These are phyloP conservation scores for Pyrenophora graminea DNA, from an alignment of 2,329 filamentous ascomycete species.

Conservation along the genomic window DNA sequence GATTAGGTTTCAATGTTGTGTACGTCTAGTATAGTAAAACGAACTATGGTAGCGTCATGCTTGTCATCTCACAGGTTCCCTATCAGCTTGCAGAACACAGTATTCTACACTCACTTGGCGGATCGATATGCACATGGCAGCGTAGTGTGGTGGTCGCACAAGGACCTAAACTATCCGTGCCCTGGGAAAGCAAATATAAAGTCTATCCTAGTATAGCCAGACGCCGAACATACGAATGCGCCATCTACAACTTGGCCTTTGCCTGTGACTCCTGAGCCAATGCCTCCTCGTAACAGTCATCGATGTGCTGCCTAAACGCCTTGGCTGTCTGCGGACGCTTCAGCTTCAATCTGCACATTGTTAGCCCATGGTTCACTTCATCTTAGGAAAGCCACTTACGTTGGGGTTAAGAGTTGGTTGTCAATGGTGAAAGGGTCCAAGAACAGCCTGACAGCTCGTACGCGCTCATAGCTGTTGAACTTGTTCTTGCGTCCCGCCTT, in stretches of 20 bases:
- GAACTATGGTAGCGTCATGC: too few species aligned
- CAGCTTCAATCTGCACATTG: slow-evolving; percentile 63
- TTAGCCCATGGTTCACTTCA: slow-evolving; percentile 15
- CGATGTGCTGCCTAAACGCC: slow-evolving; percentile 61
- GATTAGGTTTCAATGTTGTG: too few species aligned
- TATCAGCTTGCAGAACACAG: not conserved
- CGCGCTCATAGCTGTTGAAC: slow-evolving; percentile 88
- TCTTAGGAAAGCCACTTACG: slow-evolving; percentile 63
- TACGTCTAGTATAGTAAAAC: too few species aligned
- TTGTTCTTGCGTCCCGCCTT: slow-evolving; percentile 79
- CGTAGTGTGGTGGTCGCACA: not conserved
- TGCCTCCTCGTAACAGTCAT: slow-evolving; percentile 65
- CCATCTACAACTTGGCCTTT: slow-evolving; percentile 53
- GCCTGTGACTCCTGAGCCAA: slow-evolving; percentile 49
- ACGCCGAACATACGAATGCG: slow-evolving; percentile 3
- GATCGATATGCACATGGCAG: not conserved
- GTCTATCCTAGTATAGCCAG: not conserved
- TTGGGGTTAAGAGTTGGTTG: slow-evolving; percentile 86
- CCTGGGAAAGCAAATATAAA: slow-evolving; percentile 8
- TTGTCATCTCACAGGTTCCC: too few species aligned
- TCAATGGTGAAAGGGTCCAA: slow-evolving; percentile 92
- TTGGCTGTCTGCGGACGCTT: slow-evolving; percentile 71
- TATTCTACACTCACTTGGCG: slow-evolving; percentile 1
- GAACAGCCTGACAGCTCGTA: slow-evolving; percentile 73
- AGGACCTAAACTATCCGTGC: not conserved